phyloP scores from a whole-genome alignment of 1,284 basidiomycete genomes.

The Moniliophthora roreri region DNA sequence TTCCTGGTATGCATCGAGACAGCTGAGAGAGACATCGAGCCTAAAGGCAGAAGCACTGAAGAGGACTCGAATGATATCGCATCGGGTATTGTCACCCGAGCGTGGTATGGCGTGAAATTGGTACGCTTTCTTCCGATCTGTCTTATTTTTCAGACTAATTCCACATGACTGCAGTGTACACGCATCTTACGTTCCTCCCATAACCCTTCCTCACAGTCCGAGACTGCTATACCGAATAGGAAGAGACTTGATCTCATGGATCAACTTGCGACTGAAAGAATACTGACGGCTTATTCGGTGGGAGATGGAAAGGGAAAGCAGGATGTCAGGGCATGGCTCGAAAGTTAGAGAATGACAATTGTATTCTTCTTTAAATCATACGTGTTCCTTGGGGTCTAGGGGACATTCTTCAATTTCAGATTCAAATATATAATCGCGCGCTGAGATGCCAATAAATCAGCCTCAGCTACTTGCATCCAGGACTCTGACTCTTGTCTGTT shows the following conservation, averaged over 20 bases:
- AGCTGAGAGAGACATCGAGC: slow-evolving; percentile 59
- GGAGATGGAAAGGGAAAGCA: slow-evolving; percentile 27
- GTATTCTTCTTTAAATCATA: no score
- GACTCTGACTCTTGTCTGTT: slow-evolving; percentile 9
- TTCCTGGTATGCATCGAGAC: slow-evolving; percentile 85
- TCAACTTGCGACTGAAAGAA: slow-evolving; percentile 70
- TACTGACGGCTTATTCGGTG: slow-evolving; percentile 53
- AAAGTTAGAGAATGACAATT: neutral
- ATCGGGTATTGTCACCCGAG: slow-evolving; percentile 56
- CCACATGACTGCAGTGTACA: slow-evolving; percentile 51
- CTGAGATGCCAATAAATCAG: no score
- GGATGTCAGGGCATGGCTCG: slow-evolving; percentile 36
- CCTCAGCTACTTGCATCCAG: neutral
- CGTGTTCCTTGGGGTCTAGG: no score
- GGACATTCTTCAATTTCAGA: no score
- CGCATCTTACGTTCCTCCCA: slow-evolving; percentile 40
- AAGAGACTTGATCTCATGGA: slow-evolving; percentile 58
- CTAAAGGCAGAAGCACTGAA: slow-evolving; percentile 35
- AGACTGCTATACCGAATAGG: slow-evolving; percentile 44
- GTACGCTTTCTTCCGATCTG: slow-evolving; percentile 35
- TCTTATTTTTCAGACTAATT: neutral
- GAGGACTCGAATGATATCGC: slow-evolving; percentile 27
- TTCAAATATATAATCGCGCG: no score
- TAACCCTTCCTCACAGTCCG: slow-evolving; percentile 48
- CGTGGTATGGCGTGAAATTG: slow-evolving; percentile 87